Percentiles rank a stretch among this genome's conserved stretches.
phyloP scores from a whole-genome alignment of 257 asterid species.

The Solanum verrucosum region DNA sequence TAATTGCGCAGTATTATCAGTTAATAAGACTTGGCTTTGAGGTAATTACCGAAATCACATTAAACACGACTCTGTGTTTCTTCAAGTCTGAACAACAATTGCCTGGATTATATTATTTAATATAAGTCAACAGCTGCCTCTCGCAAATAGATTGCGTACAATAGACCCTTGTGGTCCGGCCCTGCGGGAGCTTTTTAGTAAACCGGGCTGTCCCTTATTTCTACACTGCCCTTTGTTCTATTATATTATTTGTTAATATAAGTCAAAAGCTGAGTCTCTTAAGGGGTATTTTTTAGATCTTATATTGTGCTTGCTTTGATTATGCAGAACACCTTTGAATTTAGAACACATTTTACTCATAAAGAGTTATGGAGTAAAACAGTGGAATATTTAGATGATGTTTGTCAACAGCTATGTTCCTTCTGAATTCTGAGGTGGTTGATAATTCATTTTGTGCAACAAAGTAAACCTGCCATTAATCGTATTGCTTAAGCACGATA shows the following conservation, averaged over 20 bases:
- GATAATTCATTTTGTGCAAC: background rate
- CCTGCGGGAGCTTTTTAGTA: background rate
- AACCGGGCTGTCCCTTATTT: background rate
- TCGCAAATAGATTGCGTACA: background rate
- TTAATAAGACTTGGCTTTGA: conserved; percentile 80
- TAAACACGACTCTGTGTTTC: background rate
- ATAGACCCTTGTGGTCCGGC: background rate
- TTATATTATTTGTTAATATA: background rate
- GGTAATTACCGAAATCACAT: conserved; percentile 21
- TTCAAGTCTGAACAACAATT: background rate
- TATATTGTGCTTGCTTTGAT: background rate
- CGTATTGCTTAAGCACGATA: background rate
- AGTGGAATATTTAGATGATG: background rate
- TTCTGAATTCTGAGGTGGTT: background rate
- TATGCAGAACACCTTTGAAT: background rate
- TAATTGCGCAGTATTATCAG: conserved; percentile 74
- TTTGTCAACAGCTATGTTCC: background rate
- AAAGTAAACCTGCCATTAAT: background rate
- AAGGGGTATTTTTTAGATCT: background rate
- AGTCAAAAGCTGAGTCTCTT: background rate
- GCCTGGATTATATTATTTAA: background rate
- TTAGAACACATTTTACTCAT: background rate
- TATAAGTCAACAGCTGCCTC: background rate
- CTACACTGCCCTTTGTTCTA: background rate
- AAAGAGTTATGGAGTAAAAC: background rate